A percentile compares a stretch with the other conserved stretches of the same genome.
These are phyloP conservation scores for Xylaria scruposa DNA, from an alignment of 495 filamentous ascomycete genomes.

Conservation along the genomic window DNA sequence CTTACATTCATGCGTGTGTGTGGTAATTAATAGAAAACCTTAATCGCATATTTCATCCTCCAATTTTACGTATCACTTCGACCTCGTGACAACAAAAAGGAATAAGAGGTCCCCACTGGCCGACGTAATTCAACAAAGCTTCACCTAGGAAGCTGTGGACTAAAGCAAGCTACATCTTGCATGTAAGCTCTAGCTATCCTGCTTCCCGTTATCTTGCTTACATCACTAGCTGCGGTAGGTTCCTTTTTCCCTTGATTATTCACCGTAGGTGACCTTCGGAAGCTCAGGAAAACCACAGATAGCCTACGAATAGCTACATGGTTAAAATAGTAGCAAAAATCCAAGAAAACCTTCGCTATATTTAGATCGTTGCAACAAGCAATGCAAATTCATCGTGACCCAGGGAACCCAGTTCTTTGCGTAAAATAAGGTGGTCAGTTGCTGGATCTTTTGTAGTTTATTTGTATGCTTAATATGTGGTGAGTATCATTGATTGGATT, in stretches of 20 bases:
- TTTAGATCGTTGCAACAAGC: background rate
- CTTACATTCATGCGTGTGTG: background rate
- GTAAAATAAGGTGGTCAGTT: background rate
- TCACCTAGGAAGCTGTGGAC: background rate
- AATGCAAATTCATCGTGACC: background rate
- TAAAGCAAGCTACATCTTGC: background rate
- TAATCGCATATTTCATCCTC: background rate
- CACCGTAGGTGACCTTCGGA: background rate
- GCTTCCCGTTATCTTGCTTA: background rate
- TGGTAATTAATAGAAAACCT: background rate
- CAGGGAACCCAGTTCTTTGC: too few relatives aligned
- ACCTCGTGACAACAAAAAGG: background rate
- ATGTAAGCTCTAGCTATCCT: background rate
- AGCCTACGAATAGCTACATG: background rate
- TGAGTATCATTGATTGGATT: background rate
- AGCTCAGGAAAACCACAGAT: background rate
- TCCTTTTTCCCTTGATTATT: background rate
- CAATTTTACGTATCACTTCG: background rate
- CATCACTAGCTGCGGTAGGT: background rate
- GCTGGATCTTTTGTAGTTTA: background rate
- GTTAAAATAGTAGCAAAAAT: background rate
- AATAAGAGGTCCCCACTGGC: background rate
- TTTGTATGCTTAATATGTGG: conserved; percentile 2
- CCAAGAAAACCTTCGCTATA: background rate
- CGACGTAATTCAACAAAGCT: background rate